Evolutionary conservation across 495 filamentous ascomycete genomes (phyloP), one percentile per base, ranked within the genome.

Genomic region (Tuber microsphaerosporum): DNA sequence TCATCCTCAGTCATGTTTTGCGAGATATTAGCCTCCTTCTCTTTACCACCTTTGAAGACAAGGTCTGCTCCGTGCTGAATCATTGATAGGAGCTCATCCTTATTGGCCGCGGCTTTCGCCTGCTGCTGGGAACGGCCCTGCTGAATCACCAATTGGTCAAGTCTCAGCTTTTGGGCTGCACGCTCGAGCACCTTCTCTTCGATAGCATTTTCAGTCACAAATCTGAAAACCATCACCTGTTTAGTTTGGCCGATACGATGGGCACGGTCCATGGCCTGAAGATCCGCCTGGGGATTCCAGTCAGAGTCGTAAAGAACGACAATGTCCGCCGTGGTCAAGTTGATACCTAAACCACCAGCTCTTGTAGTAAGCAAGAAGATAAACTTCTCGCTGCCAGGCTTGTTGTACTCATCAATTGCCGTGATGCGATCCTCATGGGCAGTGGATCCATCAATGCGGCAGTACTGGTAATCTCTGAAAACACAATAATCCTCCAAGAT

Each of bases 211-310:
- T 99, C 96, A 0, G 95, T 99, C 69, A 99, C 92, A 76, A 99
- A 97, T 74, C 95, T 89, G 85, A 95, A 99, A 1, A 98, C 95
- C 45, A 93, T 88, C 2, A 99, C 95, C 81, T 99, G 95, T 84
- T 99, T 99, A 1, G 93, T 99, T 84, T 99, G 95, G 69, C 95
- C 95, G 82, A 99, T 99, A 85, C 95, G 92, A 86, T 99, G 95
- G 44, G 95, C 95, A 78, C 95, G 92, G 77, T 99, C 95, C 95
- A 99, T 99, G 65, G 95, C 95, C 85, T 99, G 95, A 69, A 99
- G 84, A 89, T 99, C 95, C 22, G 95, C 95, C 84, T 99, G 95
- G 9, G 95, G 95, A 79, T 99, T 99, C 95, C 95, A 99, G 82
- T 99, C 95, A 83, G 94, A 97, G 83, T 99, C 95, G 82, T 94